A percentile compares a stretch with the other conserved stretches of the same genome.
phyloP scores from a whole-genome alignment of 129 eudicot species.

The Glebionis coronaria region DNA sequence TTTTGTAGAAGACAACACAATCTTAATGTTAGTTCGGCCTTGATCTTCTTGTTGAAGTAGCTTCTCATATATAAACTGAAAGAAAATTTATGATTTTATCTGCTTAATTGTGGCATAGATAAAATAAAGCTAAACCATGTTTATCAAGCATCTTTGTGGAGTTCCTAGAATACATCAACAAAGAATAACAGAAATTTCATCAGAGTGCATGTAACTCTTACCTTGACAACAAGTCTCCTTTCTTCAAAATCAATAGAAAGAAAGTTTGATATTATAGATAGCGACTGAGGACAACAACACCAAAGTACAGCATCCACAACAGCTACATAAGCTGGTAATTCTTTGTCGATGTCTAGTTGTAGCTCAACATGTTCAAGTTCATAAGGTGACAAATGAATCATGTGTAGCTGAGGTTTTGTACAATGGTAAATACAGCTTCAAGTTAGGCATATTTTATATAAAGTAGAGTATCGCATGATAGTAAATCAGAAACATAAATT shows the following conservation, averaged over 20 bases:
- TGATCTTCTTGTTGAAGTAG: slow-evolving; percentile 16
- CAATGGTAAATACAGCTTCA: too few relatives aligned
- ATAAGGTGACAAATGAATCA: slow-evolving; percentile 2
- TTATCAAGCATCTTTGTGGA: not conserved
- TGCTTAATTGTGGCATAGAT: too few relatives aligned
- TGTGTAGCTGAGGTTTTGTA: too few relatives aligned
- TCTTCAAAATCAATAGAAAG: not conserved
- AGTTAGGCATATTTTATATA: too few relatives aligned
- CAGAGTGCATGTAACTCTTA: not conserved
- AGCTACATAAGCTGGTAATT: not conserved
- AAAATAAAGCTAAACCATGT: not conserved
- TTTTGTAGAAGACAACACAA: not conserved
- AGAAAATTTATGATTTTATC: not conserved
- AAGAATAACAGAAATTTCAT: not conserved
- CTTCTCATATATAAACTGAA: too few relatives aligned
- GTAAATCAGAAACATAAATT: too few relatives aligned
- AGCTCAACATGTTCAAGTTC: slow-evolving; percentile 12
- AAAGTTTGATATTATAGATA: not conserved
- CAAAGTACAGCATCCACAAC: too few relatives aligned
- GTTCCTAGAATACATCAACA: not conserved
- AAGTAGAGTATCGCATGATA: too few relatives aligned
- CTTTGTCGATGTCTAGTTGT: not conserved
- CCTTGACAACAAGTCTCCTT: not conserved
- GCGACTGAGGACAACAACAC: not conserved
- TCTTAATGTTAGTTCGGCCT: slow-evolving; percentile 1